These are phyloP conservation scores for Solanum paucissectum DNA, from an alignment of 257 asterid genomes.

Conservation along the genomic window DNA sequence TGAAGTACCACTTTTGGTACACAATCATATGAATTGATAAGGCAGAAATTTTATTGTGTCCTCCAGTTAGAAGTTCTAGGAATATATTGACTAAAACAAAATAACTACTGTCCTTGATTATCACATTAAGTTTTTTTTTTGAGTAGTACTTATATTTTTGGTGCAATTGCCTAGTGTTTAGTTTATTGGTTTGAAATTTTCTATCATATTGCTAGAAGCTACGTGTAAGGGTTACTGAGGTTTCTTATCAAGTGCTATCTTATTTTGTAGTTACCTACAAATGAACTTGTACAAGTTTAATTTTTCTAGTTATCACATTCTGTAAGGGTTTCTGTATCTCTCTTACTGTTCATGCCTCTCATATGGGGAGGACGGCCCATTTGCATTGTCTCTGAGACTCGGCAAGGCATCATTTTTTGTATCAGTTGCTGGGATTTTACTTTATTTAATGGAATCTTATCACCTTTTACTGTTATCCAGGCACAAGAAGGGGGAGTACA, in stretches of 20 bases:
- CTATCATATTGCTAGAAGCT: background rate
- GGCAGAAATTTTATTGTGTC: background rate
- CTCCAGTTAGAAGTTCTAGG: background rate
- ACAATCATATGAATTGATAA: background rate
- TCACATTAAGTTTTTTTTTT: background rate
- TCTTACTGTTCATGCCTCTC: background rate
- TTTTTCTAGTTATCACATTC: background rate
- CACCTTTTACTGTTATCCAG: conserved; percentile 27
- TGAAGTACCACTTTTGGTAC: background rate
- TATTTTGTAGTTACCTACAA: background rate
- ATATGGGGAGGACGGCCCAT: background rate
- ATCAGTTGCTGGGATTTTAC: background rate
- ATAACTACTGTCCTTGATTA: background rate
- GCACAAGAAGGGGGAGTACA: conserved; percentile 84
- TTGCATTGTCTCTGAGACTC: background rate
- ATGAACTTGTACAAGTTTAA: background rate
- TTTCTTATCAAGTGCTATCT: background rate
- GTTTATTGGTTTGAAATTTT: background rate
- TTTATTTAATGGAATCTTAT: background rate
- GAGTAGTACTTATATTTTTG: background rate
- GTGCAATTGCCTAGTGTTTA: background rate
- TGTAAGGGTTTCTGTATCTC: background rate
- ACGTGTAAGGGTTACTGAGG: background rate
- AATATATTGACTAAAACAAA: background rate
- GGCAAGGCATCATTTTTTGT: background rate